Evolutionary conservation across 371 early-diverging fungal genomes (phyloP).

Genomic region (Mucor racemosus): DNA sequence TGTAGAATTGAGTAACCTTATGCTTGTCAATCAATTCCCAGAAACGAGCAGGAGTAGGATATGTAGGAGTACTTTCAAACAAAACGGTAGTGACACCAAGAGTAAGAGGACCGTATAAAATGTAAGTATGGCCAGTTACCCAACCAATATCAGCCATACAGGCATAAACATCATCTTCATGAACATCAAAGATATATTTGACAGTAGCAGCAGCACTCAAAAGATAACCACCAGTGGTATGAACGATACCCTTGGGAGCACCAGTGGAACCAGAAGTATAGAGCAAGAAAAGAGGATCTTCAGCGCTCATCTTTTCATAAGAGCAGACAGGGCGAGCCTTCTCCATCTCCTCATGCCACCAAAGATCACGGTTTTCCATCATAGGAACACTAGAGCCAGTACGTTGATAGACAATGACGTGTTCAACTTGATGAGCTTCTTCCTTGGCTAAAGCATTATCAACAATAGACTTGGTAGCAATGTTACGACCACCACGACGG

Average conservation of each 20-base stretch:
- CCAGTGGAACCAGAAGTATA: constrained; percentile 99
- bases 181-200: constrained; percentile 92
- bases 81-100: constrained; percentile 91
- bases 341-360: constrained; percentile 86
- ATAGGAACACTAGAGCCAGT: constrained; percentile 80
- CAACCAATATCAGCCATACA: constrained; percentile 85
- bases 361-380: constrained; percentile 77
- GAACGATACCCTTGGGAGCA: constrained; percentile 94
- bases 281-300: constrained; percentile 96
- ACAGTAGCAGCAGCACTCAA: constrained; percentile 89
- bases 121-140: constrained; percentile 87
- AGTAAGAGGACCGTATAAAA: constrained; percentile 92
- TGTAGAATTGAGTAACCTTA: constrained; percentile 96
- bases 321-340: constrained; percentile 80
- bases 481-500: constrained; percentile 88
- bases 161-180: constrained; percentile 82
- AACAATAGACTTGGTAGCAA: constrained; percentile 90
- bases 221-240: constrained; percentile 96
- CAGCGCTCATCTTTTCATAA: constrained; percentile 83
- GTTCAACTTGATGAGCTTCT: constrained; percentile 67
- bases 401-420: constrained; percentile 87
- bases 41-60: constrained; percentile 80
- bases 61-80: constrained; percentile 89
- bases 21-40: constrained; percentile 86
- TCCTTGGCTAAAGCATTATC: constrained; percentile 79